These are phyloP conservation scores for Sphaerosporella brunnea DNA, from an alignment of 495 filamentous ascomycete genomes.

Conservation along the genomic window DNA sequence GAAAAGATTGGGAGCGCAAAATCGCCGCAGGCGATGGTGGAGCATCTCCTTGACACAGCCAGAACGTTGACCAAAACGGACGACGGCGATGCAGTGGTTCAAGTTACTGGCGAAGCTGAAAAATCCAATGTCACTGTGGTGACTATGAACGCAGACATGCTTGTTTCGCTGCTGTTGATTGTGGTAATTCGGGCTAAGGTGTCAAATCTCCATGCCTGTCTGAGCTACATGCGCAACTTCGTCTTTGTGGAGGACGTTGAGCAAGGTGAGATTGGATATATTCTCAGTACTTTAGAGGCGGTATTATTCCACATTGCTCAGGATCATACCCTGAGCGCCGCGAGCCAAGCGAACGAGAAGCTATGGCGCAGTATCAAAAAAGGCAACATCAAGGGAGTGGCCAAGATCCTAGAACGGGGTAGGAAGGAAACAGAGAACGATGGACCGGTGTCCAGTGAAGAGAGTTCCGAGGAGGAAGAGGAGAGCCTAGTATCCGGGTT, in stretches of 20 bases:
- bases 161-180: constrained; percentile 79
- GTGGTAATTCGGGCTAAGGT: constrained; percentile 88
- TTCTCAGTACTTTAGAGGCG: constrained; percentile 88
- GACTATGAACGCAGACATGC: constrained; percentile 86
- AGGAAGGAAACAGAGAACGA: constrained; percentile 3
- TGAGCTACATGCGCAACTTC: constrained; percentile 88
- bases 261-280: constrained; percentile 90
- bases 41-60: constrained; percentile 67
- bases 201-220: constrained; percentile 66
- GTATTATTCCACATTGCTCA: constrained; percentile 78
- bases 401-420: constrained; percentile 48
- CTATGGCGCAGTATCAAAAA: constrained; percentile 72
- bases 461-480: constrained; percentile 2
- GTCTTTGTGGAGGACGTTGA: constrained; percentile 96
- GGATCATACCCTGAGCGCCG: constrained; percentile 60
- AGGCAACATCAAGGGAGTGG: constrained; percentile 58
- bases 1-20: constrained; percentile 66
- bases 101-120: constrained; percentile 30
- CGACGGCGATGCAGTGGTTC: constrained; percentile 20
- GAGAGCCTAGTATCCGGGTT: constrained; percentile 1
- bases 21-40: constrained; percentile 88
- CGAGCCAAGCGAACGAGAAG: constrained; percentile 67
- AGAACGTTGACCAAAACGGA: constrained; percentile 57
- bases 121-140: constrained; percentile 39
- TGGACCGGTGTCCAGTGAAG: background rate